Base-by-base conservation (phyloP, 768 basidiomycete genomes). In the Crucibulum laeve region DNA sequence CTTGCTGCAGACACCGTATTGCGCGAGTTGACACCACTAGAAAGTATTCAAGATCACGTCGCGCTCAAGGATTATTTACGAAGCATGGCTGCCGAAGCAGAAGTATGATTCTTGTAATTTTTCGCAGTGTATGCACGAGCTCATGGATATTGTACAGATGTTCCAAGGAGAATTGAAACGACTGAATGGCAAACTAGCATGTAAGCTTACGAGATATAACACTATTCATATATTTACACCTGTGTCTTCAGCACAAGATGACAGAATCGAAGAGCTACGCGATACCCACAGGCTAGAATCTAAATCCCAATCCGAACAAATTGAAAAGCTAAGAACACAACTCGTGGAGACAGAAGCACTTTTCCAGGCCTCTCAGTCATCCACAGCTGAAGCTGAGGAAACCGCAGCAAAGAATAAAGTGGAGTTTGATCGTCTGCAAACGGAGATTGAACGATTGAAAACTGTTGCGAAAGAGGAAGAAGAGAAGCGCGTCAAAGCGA, bases 401-500 rank as follows among this genome's bases (percentile, higher is more conserved):
- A 70, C 74, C 11, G 55, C 66, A 4, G 60, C 69, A 1, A 78
- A 73, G 43, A 77, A 73, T 32, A 73, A 76, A 41, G 62, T 65
- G 0, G 82, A 87, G 30, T 63, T 84, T 0, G 73, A 76, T 2
- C 73, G 70, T 14, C 65, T 92, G n/a, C 71, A 73, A 37, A 61
- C 70, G 14, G 89, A 96, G 44, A 61, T 84, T 1, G 74, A 81
- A 37, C 77, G 75, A 35, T 64, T 76, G 3, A 83, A 80, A 50
- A 69, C 67, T 15, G 43, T 70, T 7, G 84, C 82, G 4, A 96
- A 90, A 60, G 94, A 97, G 48, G 96, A 98, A 58, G 96, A 98
- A 61, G 96, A 99, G 65, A 98, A 99, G 64, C 82, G 95, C 10
- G 80, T 83, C 15, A 99, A 98, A 56, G 94, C 94, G 0, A 87